phyloP scores from a whole-genome alignment of 768 basidiomycete species.

The Pulveroboletus frians region DNA sequence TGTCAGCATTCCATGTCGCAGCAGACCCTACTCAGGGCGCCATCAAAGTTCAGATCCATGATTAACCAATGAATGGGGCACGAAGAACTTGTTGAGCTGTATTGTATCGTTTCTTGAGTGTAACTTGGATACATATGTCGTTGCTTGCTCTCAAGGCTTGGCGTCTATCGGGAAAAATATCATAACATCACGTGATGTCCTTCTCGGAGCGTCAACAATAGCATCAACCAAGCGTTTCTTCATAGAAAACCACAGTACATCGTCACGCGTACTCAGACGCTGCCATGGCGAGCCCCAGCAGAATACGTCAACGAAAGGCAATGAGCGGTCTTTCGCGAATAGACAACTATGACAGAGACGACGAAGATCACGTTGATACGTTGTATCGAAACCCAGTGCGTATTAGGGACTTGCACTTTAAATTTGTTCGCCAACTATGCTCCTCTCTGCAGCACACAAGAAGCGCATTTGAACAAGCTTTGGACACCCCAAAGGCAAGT shows the following conservation, averaged over 20 bases:
- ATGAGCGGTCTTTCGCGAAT: constrained; percentile 12
- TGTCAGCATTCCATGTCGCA: constrained; percentile 73
- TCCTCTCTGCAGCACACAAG: constrained; percentile 44
- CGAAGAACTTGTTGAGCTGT: background rate
- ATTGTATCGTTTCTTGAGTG: background rate
- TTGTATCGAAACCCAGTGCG: constrained; percentile 48
- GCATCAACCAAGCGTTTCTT: background rate
- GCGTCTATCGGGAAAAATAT: no score
- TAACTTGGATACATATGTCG: no score
- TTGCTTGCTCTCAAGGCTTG: no score
- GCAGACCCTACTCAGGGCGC: constrained; percentile 63
- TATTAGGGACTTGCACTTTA: constrained; percentile 4
- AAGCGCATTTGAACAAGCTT: constrained; percentile 53
- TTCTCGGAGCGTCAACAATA: constrained; percentile 3
- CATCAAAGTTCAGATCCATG: constrained; percentile 64
- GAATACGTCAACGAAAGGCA: constrained; percentile 28
- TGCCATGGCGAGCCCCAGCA: constrained; percentile 31
- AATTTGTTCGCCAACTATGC: constrained; percentile 10
- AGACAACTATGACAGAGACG: constrained; percentile 33
- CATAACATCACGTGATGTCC: constrained; percentile 20
- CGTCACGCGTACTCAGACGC: constrained; percentile 6
- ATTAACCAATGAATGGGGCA: constrained; percentile 28
- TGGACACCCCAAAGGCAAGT: constrained; percentile 63
- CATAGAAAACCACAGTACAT: background rate
- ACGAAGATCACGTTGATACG: constrained; percentile 49